Evolutionary conservation across 768 basidiomycete genomes (phyloP).

Genomic region (Rhizopogon vulgaris): DNA sequence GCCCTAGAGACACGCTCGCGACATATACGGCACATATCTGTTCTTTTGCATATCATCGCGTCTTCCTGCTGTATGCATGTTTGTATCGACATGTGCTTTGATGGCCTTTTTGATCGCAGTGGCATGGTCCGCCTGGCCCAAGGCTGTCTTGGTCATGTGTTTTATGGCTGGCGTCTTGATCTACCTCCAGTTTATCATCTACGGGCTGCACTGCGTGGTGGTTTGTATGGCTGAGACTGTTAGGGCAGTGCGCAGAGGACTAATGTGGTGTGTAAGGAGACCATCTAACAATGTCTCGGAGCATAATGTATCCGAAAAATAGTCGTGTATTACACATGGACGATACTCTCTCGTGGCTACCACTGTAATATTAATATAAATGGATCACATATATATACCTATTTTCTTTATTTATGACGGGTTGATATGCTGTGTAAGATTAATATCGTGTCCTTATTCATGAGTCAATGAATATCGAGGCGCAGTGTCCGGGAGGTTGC

Average conservation of each 20-base stretch:
- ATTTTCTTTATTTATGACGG: too few relatives aligned
- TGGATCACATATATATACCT: too few relatives aligned
- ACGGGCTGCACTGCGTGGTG: slow-evolving; percentile 31
- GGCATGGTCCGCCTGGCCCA: slow-evolving; percentile 59
- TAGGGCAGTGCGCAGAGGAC: slow-evolving; percentile 7
- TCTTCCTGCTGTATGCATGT: slow-evolving; percentile 56
- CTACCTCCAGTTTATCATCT: slow-evolving; percentile 62
- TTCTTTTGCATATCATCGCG: slow-evolving; percentile 67
- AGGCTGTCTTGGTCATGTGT: slow-evolving; percentile 52
- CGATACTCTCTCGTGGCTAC: background rate
- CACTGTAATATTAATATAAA: background rate
- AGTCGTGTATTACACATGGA: background rate
- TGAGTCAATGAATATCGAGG: too few relatives aligned
- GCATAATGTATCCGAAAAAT: background rate
- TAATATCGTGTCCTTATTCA: too few relatives aligned
- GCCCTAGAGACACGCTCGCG: slow-evolving; percentile 39
- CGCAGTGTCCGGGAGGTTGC: too few relatives aligned
- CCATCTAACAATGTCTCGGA: background rate
- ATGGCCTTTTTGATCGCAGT: slow-evolving; percentile 56
- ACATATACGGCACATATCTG: slow-evolving; percentile 54
- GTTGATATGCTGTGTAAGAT: too few relatives aligned
- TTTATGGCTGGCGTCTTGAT: slow-evolving; percentile 53
- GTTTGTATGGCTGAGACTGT: slow-evolving; percentile 6
- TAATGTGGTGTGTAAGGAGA: slow-evolving; percentile 5
- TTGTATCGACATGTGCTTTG: slow-evolving; percentile 48